Conservation (phyloP, 2,329 filamentous ascomycete genomes). For the Ceratocystis variospora region DNA sequence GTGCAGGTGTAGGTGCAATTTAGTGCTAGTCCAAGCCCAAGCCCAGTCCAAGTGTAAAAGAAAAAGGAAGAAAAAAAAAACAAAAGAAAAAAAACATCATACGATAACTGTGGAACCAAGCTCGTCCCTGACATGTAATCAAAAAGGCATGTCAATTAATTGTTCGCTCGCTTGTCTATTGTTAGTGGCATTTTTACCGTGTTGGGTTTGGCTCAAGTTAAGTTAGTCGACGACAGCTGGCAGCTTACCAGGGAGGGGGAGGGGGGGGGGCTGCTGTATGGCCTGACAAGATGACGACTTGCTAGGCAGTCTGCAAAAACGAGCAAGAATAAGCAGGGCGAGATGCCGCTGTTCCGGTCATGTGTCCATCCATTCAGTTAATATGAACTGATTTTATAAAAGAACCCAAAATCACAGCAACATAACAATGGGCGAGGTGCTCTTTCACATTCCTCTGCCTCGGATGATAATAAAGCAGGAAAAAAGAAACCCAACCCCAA, state of each 20-base stretch:
- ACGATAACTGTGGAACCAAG: constrained; percentile 1
- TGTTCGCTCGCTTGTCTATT: background rate
- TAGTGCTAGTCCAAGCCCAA: too few species aligned
- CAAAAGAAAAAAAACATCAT: background rate
- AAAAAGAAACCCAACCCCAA: too few species aligned
- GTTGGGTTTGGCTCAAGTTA: background rate
- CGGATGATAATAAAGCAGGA: too few species aligned
- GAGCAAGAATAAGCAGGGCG: background rate
- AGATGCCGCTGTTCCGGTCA: background rate
- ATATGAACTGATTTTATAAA: too few species aligned
- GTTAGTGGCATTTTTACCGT: background rate
- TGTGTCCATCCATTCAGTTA: too few species aligned
- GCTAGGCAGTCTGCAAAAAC: background rate
- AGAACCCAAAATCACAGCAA: too few species aligned
- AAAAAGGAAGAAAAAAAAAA: background rate
- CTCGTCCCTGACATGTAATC: constrained; percentile 1
- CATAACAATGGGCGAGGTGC: too few species aligned
- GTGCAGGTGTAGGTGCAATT: too few species aligned
- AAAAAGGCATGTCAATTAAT: background rate
- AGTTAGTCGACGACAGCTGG: background rate
- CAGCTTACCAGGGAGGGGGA: background rate
- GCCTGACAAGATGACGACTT: background rate
- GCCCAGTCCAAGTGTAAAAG: background rate
- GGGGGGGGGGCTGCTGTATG: background rate
- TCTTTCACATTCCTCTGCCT: too few species aligned